Percentiles rank a stretch among this genome's conserved stretches.
Conservation (phyloP, 2,329 filamentous ascomycete genomes). For the Microcyclosporella mali region DNA sequence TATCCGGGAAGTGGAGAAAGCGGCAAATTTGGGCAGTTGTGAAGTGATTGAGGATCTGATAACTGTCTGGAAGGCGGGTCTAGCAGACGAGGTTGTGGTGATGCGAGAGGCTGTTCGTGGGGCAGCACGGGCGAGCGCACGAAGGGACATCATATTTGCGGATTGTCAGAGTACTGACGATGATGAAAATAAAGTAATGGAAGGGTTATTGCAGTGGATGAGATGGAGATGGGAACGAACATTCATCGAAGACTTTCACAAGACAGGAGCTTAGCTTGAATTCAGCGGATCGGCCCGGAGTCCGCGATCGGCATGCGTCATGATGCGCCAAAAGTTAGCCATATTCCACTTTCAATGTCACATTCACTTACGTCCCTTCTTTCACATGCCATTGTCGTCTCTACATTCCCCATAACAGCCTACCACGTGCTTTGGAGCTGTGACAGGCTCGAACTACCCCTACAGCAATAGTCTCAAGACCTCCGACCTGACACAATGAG, state of each 20-base stretch:
- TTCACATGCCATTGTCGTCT: too few relatives aligned
- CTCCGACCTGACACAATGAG: slow-evolving; percentile 9
- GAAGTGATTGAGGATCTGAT: slow-evolving; percentile 15
- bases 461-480: too few relatives aligned
- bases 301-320: too few relatives aligned
- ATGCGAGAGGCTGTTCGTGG: slow-evolving; percentile 40
- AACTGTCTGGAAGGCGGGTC: slow-evolving; percentile 24
- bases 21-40: slow-evolving; percentile 20
- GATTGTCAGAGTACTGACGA: neutral
- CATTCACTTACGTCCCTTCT: too few relatives aligned
- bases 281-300: too few relatives aligned
- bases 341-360: too few relatives aligned
- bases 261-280: neutral
- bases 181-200: too few relatives aligned
- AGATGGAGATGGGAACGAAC: neutral
- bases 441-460: too few relatives aligned
- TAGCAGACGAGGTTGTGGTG: slow-evolving; percentile 34
- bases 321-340: too few relatives aligned
- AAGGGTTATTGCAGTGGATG: too few relatives aligned
- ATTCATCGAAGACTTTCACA: neutral
- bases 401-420: too few relatives aligned
- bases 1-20: slow-evolving; percentile 40
- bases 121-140: slow-evolving; percentile 40
- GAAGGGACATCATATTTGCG: slow-evolving; percentile 21
- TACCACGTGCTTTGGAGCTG: too few relatives aligned